These are phyloP conservation scores for Nicotiana otophora DNA, from an alignment of 257 asterid genomes.

Conservation along the genomic window DNA sequence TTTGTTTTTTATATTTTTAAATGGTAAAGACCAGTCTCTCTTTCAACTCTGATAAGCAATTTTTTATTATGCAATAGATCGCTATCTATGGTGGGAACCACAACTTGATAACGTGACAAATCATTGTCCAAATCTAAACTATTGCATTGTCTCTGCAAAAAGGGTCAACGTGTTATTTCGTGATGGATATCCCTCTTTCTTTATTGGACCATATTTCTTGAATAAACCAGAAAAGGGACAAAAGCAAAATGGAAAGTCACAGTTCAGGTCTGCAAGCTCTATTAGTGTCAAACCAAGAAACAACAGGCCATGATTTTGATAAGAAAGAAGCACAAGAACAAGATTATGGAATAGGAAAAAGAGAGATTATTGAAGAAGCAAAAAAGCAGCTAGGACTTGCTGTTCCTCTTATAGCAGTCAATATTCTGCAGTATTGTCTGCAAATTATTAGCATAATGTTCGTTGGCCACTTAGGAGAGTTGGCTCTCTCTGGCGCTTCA, in stretches of 20 bases:
- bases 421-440: constrained; percentile 42
- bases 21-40: too few species aligned
- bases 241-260: constrained; percentile 15
- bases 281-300: constrained; percentile 14
- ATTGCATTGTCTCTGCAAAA: background rate
- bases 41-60: too few species aligned
- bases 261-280: constrained; percentile 11
- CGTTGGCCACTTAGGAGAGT: constrained; percentile 60
- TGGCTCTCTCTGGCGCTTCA: constrained; percentile 59
- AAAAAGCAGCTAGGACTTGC: constrained; percentile 48
- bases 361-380: constrained; percentile 35
- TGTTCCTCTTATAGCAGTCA: constrained; percentile 54
- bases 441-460: constrained; percentile 61
- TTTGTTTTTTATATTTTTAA: too few species aligned
- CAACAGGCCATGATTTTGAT: constrained; percentile 8
- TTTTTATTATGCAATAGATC: background rate
- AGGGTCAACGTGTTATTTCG: background rate
- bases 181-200: background rate
- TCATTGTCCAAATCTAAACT: background rate
- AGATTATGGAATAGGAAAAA: background rate
- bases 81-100: background rate
- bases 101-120: background rate
- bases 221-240: background rate
- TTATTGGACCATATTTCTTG: background rate
- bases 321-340: background rate